A percentile compares a stretch with the other conserved stretches of the same genome.
Conservation (phyloP, 2,329 filamentous ascomycete species). For the Graphilbum sp. region DNA sequence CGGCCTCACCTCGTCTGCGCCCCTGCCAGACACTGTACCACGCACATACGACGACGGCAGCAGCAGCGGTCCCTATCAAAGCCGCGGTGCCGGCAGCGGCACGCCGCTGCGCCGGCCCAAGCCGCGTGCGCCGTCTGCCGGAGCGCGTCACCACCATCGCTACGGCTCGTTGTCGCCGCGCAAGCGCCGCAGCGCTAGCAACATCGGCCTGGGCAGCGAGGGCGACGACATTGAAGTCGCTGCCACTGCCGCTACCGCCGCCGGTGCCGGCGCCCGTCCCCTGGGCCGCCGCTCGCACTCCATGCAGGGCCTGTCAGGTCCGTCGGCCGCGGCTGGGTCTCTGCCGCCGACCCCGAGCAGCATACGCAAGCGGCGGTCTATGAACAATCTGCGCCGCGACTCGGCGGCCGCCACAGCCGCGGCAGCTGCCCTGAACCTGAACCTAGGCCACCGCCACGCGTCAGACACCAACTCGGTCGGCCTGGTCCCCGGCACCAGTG, state of each 20-base stretch:
- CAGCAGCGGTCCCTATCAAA: conserved; percentile 1
- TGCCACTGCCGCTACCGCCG: no score
- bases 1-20: background rate
- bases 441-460: background rate
- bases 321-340: conserved; percentile 5
- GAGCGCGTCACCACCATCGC: conserved; percentile 29
- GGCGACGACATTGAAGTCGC: background rate
- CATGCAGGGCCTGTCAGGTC: background rate
- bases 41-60: background rate
- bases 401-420: background rate
- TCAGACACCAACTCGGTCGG: conserved; percentile 11
- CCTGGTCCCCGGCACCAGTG: conserved; percentile 18
- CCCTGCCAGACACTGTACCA: background rate
- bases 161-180: conserved; percentile 10
- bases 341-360: conserved; percentile 5
- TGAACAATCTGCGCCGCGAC: conserved; percentile 12
- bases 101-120: conserved; percentile 29
- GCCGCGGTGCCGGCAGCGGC: background rate
- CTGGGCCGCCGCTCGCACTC: conserved; percentile 13
- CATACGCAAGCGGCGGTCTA: conserved; percentile 21
- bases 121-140: conserved; percentile 36
- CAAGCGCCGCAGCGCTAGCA: conserved; percentile 8
- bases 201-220: conserved; percentile 13
- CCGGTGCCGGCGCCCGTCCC: background rate
- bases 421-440: background rate